Evolutionary conservation across 1,284 basidiomycete genomes (phyloP).

Genomic region (Chalciporus sp.): DNA sequence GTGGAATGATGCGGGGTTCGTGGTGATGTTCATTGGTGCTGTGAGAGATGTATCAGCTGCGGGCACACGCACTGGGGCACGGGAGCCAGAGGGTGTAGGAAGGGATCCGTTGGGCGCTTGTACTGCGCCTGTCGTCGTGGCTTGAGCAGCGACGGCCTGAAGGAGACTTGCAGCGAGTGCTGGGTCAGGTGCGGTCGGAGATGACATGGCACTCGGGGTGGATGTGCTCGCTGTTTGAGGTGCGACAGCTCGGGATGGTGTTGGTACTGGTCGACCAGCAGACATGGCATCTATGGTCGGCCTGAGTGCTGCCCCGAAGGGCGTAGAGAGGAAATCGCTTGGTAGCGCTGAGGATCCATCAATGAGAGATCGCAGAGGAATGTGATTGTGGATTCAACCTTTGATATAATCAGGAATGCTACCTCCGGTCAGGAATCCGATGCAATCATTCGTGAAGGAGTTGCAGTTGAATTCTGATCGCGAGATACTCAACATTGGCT

Average conservation of each 20-base stretch:
- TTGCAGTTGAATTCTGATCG: slow-evolving; percentile 83
- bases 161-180: slow-evolving; percentile 62
- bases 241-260: slow-evolving; percentile 27
- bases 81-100: slow-evolving; percentile 18
- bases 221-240: slow-evolving; percentile 1
- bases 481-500: background rate
- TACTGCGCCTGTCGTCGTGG: slow-evolving; percentile 39
- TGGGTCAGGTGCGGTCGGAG: slow-evolving; percentile 44
- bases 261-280: slow-evolving; percentile 50
- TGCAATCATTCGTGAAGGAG: slow-evolving; percentile 85
- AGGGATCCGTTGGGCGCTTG: slow-evolving; percentile 21
- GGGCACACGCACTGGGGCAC: slow-evolving; percentile 27
- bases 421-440: slow-evolving; percentile 82
- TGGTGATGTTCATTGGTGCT: slow-evolving; percentile 63
- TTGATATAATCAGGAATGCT: slow-evolving; percentile 81
- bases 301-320: slow-evolving; percentile 83
- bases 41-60: slow-evolving; percentile 51
- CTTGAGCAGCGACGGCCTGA: slow-evolving; percentile 62
- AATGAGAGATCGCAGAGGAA: background rate
- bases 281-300: slow-evolving; percentile 92
- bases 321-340: slow-evolving; percentile 86
- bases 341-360: slow-evolving; percentile 66
- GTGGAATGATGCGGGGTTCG: slow-evolving; percentile 56
- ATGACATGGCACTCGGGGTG: slow-evolving; percentile 21
- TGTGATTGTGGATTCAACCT: slow-evolving; percentile 40